Conservation (phyloP, 768 basidiomycete genomes). For the Podaxis sp. region DNA sequence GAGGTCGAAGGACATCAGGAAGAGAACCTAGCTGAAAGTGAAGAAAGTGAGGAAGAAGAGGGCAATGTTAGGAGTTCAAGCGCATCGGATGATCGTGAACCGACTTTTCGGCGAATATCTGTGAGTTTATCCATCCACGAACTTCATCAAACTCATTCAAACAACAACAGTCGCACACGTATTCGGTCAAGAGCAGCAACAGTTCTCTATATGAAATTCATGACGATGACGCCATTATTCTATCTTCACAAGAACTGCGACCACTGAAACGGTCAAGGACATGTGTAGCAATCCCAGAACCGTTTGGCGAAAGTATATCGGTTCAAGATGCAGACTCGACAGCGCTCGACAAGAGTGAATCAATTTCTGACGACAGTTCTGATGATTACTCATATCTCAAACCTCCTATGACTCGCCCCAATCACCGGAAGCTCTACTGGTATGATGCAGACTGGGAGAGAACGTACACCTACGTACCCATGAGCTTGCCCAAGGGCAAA, state of each 20-base stretch:
- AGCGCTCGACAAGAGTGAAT: not conserved
- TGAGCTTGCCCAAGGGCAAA: conserved; percentile 10
- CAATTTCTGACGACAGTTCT: not conserved
- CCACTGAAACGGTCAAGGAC: not conserved
- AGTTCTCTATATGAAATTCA: too few relatives aligned
- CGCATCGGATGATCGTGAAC: not conserved
- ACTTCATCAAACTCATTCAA: not conserved
- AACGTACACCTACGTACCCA: conserved; percentile 15
- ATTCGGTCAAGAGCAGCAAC: too few relatives aligned
- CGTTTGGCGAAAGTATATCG: not conserved
- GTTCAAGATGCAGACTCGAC: not conserved
- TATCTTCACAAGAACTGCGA: not conserved
- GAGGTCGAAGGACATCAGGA: not conserved
- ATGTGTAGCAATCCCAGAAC: not conserved
- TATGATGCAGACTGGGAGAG: conserved; percentile 18
- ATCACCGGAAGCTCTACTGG: conserved; percentile 3
- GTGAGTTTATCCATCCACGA: not conserved
- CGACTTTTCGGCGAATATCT: not conserved
- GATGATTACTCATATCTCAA: too few relatives aligned
- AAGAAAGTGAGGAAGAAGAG: not conserved
- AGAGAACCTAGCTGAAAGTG: not conserved
- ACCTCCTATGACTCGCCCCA: not conserved
- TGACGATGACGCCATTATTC: not conserved
- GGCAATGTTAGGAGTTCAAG: not conserved
- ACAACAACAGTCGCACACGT: too few relatives aligned